Base-by-base conservation (phyloP, 2,329 filamentous ascomycete species). In the Beauveria scarabaeidicola region DNA sequence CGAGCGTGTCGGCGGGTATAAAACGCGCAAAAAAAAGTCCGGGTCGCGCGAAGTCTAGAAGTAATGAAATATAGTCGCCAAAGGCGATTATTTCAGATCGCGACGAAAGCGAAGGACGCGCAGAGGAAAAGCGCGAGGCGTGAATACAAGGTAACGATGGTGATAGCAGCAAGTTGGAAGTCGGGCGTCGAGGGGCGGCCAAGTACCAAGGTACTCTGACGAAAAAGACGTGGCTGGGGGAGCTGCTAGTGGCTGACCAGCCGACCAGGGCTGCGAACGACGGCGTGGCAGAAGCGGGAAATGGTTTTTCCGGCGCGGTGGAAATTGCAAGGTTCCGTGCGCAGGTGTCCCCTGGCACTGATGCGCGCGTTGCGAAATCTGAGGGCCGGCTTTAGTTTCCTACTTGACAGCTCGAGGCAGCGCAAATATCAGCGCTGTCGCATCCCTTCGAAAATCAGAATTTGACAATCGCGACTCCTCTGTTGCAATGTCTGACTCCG, bases 401-500 rank as follows among this genome's bases (percentile, higher is more conserved):
- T 32, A 19, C 40, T 46, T 29, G 41, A 29, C n/a, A 48, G 50
- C 57, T 17, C 5, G 41, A 23, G 3, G 36, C 32, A 8, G 50
- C 50, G 41, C 57, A 48, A 40, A 11, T 17, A 29, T 52, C 48
- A 27, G 32, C 50, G 27, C 25, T 23, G 50, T 59, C 50, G 57
- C 57, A 40, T 53, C 17, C 17, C n/a, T 19, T 41, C 21, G 13
- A 47, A 27, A 52, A 19, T 19, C 15, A 36, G 13, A 5, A 17
- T 32, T 17, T 41, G n/a, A 21, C 21, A 41, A 59, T 53, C 57
- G 43, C 32, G 41, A n/a, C 41, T 6, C 17, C 10, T 44, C 13
- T 36, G n/a, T 11, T 64, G 68, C 47, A 52, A 84, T 84, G 81
- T 84, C 81, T 19, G 81, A 83, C 65, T 81, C 80, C 1, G 81